Base-by-base conservation (phyloP, 371 early-diverging fungal species). In the Mucor indicus region DNA sequence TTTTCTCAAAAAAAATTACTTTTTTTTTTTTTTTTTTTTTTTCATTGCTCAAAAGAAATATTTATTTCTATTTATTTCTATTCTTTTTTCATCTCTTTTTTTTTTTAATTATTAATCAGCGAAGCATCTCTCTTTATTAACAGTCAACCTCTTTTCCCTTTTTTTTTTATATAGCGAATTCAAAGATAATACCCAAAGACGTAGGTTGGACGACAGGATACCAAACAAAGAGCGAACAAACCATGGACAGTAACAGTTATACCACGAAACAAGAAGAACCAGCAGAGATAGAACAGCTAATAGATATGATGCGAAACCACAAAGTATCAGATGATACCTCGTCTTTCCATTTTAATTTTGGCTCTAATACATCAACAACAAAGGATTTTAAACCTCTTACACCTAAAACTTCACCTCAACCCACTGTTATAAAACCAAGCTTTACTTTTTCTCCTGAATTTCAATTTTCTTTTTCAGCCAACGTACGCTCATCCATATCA, bases 251-350 rank as follows among this genome's bases (percentile, higher is more conserved):
- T 4, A 17, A 30, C 16, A 39, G 19, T 32, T 45, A 16, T 27
- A 56, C 29, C 35, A 12, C 30, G 21, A 22, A 39, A 39, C 15
- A 20, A 15, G 30, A 29, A 13, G 37, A 31, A 21, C 17, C 37
- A 8, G 51, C 29, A 29, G 58, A 58, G 15, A 61, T 61, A 36
- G 61, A 61, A 21, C 52, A 61, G 3, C 31, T 61, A n/a, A 56
- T 62, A 8, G 41, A 49, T n/a, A 62, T 62, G 62, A 47, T 62
- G 52, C 41, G 38, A 33, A 56, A 62, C 10, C 56, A 62, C 17
- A 53, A 49, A 41, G 57, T 62, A 16, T 62, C 62, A 2, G 57
- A 62, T 23, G 53, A 55, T 15, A 12, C 33, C 0, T 22, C 33
- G 4, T 45, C 47, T 5, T 53, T 53, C 16, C 29, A 53, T n/a